Base-by-base conservation (phyloP, 1,139 yeast species). In the Hanseniaspora uvarum region DNA sequence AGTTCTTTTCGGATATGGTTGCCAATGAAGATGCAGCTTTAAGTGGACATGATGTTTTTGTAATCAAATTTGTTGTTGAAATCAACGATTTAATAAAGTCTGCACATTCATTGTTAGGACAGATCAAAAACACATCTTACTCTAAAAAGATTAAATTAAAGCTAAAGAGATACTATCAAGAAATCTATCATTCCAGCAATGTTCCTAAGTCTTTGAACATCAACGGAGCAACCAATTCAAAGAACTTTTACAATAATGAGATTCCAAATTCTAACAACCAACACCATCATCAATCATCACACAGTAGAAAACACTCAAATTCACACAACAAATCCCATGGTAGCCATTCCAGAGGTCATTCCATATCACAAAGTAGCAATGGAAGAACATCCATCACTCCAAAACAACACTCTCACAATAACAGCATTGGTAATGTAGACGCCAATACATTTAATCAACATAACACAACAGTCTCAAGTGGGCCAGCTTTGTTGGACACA, bases 91-190 rank as follows among this genome's bases (percentile, higher is more conserved):
- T 67, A 33, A 61, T 66, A n/a, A 51, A 61, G 16, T 55, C 61
- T 52, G 65, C 71, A 1, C 70, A 69, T 55, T 68, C 65, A 47
- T 61, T 69, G 47, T 57, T 70, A 21, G 73, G 73, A 43, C 68
- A 68, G 37, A 71, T 70, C 48, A 71, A 70, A 58, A 67, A 72
- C 7, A 69, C 73, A 1, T 71, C 74, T 1, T 71, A 70, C 56
- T 72, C 72, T 1, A 70, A 70, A 58, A 71, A 71, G 56, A 68
- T 71, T 19, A 72, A 71, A 56, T 55, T 70, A 53, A 71, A 71
- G 55, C 68, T 67, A 7, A 66, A 65, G 54, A 63, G 65, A 12
- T 67, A 63, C 51, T 58, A 50, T 14, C 53, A 50, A 37, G 53
- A 50, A n/a, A 43, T 50, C 1, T 50, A 50, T 18, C 53, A 50